Evolutionary conservation across 2,329 filamentous ascomycete genomes (phyloP).

Genomic region (Pyrenophora seminiperda): DNA sequence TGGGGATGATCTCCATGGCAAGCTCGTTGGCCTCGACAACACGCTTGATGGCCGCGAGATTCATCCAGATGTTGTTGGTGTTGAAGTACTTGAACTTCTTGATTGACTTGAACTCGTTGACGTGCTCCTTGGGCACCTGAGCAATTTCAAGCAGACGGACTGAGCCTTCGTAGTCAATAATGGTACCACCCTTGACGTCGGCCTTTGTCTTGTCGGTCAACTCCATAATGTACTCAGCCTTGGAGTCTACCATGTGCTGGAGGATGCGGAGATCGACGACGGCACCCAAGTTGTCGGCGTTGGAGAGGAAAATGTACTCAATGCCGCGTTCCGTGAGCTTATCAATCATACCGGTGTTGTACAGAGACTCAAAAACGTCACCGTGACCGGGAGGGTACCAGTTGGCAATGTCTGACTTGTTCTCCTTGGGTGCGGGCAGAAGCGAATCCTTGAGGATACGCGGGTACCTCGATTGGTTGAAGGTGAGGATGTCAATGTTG

Average conservation of each 20-base stretch:
- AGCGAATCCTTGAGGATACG: slow-evolving; percentile 98
- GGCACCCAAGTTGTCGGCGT: slow-evolving; percentile 97
- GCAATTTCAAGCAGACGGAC: slow-evolving; percentile 97
- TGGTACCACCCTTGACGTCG: slow-evolving; percentile 99
- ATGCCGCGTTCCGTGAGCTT: slow-evolving; percentile 94
- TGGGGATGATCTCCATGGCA: slow-evolving; percentile 99
- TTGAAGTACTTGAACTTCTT: slow-evolving; percentile 99
- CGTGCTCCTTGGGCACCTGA: slow-evolving; percentile 99
- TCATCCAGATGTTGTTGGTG: slow-evolving; percentile 99
- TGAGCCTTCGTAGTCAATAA: slow-evolving; percentile 98
- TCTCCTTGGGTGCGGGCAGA: slow-evolving; percentile 89
- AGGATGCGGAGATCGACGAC: slow-evolving; percentile 98
- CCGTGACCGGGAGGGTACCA: slow-evolving; percentile 99
- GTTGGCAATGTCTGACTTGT: slow-evolving; percentile 85
- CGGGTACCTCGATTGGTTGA: slow-evolving; percentile 99
- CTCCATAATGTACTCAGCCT: slow-evolving; percentile 99
- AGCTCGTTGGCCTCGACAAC: slow-evolving; percentile 98
- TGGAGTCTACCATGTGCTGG: slow-evolving; percentile 98
- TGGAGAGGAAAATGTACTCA: slow-evolving; percentile 98
- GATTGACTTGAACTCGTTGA: slow-evolving; percentile 99
- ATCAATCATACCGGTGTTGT: slow-evolving; percentile 98
- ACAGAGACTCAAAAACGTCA: slow-evolving; percentile 99
- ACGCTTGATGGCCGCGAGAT: slow-evolving; percentile 95
- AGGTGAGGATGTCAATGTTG: slow-evolving; percentile 99
- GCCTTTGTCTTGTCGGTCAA: slow-evolving; percentile 99